Base-by-base conservation (phyloP, 1,284 basidiomycete genomes). In the Chiua sp. region DNA sequence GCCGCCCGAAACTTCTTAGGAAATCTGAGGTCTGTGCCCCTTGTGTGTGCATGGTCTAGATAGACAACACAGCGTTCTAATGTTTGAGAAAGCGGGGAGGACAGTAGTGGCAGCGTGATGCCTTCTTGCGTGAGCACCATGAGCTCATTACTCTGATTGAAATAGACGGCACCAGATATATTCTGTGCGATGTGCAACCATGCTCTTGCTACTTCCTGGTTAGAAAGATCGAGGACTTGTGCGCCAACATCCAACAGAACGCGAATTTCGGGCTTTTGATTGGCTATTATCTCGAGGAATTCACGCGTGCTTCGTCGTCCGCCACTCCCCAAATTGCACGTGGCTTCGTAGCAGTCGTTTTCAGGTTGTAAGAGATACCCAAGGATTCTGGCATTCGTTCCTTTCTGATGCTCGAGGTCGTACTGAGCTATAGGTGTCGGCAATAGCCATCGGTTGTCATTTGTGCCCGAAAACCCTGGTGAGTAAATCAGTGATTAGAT, bases 41-140 rank as follows among this genome's bases (percentile, higher is more conserved):
- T 70, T 1, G 83, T 85, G 63, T 85, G 83, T 0, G 80, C 80
- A 64, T 85, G 83, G 53, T 85, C 84, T 0, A 85, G 77, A 62
- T 85, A 85, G 4, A 84, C 68, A 6, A 82, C 59, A 50, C 81
- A 82, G 56, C 75, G 69, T 18, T 77, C 74, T 0, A 84, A 68
- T 50, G 75, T 75, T 44, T 77, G 68, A 16, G 64, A 68, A 65
- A 76, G 82, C 0, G 77, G 73, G 1, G 83, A 86, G 7, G 77
- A 74, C 7, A 67, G 52, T 6, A 86, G 68, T 0, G 68, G 66
- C 55, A 81, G 77, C 0, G 69, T 64, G 5, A 55, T 65, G 0
- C 75, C 77, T 56, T 81, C 78, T 15, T 70, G 76, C 15, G 71
- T 76, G 47, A 79, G 55, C 3, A 85, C 78, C 5, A 65, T 68